Base-by-base conservation (phyloP, 164 flowering plant species). In the Aristolochia californica region DNA sequence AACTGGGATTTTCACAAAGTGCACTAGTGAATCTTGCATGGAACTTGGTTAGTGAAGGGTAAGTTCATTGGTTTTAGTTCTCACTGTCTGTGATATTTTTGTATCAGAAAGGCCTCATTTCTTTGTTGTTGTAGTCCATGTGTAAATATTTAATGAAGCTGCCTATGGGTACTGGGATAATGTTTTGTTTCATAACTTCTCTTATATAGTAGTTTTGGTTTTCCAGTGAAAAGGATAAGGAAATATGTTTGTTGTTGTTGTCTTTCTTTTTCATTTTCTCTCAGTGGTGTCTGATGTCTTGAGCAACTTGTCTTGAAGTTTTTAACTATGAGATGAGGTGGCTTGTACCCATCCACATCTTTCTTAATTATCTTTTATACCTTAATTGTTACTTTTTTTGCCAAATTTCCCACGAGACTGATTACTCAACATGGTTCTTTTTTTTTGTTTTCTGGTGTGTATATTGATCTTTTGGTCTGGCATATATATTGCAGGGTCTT, bases 31-130 rank as follows among this genome's bases (percentile, higher is more conserved):
- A 79, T 67, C 65, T 87, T 80, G 95, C 99, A 8, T 61, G 85
- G 55, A 75, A 68, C 78, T 74, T 93, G 78, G 80, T 89, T 70
- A 89, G 87, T 69, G 84, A 89, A 80, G 99, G 99, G 99, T 93
- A 76, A 79, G 40, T 12, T 34, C 40, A 34, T 34, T 34, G 7
- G 9, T 34, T 34, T 5, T 13, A 5, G 18, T 61, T 22, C 38
- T 1, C 48, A 23, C n/a, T n/a, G 47, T 54, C 45, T 34, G 16
- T 5, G 21, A 22, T 26, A 1, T 54, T 28, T 28, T 54, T 5
- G 16, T 34, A 8, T 26, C 27, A 5, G 43, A 15, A 54, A 28
- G 30, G 57, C 43, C 40, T 27, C 20, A 14, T 54, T 54, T 54
- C 30, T 34, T 54, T 24, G 18, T 54, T 54, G 21, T 4, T 54